phyloP scores from a whole-genome alignment of 108 stramenopile species.

The Discostella stelligeroides region DNA sequence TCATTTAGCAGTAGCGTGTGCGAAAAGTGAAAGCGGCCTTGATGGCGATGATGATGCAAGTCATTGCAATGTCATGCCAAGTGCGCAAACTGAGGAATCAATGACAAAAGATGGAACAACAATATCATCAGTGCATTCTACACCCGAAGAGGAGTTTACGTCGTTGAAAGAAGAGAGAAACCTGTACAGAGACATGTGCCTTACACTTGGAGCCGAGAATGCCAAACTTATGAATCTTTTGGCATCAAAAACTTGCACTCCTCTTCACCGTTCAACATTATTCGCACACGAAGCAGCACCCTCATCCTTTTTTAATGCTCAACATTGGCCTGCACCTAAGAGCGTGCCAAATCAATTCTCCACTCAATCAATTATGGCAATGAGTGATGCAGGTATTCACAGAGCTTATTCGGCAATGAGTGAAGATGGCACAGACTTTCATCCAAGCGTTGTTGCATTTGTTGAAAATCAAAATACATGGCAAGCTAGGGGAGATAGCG shows the following conservation, averaged over 20 bases:
- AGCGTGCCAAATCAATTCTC: conserved; percentile 17
- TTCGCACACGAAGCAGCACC: conserved; percentile 54
- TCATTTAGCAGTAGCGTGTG: conserved; percentile 48
- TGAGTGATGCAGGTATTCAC: conserved; percentile 86
- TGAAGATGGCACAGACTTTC: conserved; percentile 70
- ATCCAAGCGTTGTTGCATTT: conserved; percentile 38
- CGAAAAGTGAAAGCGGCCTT: conserved; percentile 66
- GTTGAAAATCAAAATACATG: conserved; percentile 34
- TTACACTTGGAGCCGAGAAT: conserved; percentile 85
- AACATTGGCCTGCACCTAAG: conserved; percentile 28
- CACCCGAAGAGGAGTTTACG: conserved; percentile 64
- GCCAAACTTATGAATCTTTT: conserved; percentile 79
- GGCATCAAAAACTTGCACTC: conserved; percentile 57
- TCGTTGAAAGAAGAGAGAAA: conserved; percentile 73
- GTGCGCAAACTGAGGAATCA: conserved; percentile 47
- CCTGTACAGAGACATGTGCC: conserved; percentile 75
- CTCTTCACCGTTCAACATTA: conserved; percentile 47
- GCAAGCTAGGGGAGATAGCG: conserved; percentile 38
- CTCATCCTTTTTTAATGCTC: conserved; percentile 50
- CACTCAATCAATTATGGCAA: conserved; percentile 56
- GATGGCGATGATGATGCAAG: conserved; percentile 57
- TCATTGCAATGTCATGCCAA: conserved; percentile 52
- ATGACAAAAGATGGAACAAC: conserved; percentile 72
- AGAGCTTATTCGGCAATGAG: conserved; percentile 61
- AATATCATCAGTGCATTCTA: conserved; percentile 69